Percentiles rank a stretch among this genome's conserved stretches.
Conservation (phyloP, 1,284 basidiomycete species). For the Ceratobasidium sp. region DNA sequence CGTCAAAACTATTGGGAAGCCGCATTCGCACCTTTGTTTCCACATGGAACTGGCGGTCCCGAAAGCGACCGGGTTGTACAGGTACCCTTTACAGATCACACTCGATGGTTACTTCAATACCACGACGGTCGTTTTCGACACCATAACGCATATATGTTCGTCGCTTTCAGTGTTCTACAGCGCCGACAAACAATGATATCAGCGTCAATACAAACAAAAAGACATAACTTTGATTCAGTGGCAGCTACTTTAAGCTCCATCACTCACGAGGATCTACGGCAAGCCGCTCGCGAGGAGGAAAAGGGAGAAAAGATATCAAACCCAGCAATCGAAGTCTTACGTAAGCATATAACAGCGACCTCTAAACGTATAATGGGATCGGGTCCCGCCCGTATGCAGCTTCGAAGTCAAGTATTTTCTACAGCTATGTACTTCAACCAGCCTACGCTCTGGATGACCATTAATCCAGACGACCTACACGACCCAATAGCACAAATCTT, state of each 20-base stretch:
- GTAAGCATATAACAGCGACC: constrained; percentile 40
- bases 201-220: constrained; percentile 47
- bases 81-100: constrained; percentile 57
- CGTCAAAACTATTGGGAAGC: constrained; percentile 53
- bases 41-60: constrained; percentile 61
- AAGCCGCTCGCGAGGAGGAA: too few relatives aligned
- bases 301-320: too few relatives aligned
- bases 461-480: constrained; percentile 57
- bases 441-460: constrained; percentile 54
- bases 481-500: constrained; percentile 60
- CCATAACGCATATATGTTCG: constrained; percentile 58
- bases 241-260: constrained; percentile 8
- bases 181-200: constrained; percentile 41
- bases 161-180: constrained; percentile 58
- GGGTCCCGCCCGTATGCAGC: constrained; percentile 48
- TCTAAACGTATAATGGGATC: constrained; percentile 50
- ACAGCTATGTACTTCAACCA: constrained; percentile 47
- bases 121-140: constrained; percentile 57
- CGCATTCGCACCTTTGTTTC: constrained; percentile 60
- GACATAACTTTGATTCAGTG: constrained; percentile 35
- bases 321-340: constrained; percentile 32
- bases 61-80: constrained; percentile 52
- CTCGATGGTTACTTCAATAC: constrained; percentile 60
- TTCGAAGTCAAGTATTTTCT: constrained; percentile 56
- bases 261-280: constrained; percentile 38